Base-by-base conservation (phyloP, 2,329 filamentous ascomycete genomes). In the Aureobasidium zeae region DNA sequence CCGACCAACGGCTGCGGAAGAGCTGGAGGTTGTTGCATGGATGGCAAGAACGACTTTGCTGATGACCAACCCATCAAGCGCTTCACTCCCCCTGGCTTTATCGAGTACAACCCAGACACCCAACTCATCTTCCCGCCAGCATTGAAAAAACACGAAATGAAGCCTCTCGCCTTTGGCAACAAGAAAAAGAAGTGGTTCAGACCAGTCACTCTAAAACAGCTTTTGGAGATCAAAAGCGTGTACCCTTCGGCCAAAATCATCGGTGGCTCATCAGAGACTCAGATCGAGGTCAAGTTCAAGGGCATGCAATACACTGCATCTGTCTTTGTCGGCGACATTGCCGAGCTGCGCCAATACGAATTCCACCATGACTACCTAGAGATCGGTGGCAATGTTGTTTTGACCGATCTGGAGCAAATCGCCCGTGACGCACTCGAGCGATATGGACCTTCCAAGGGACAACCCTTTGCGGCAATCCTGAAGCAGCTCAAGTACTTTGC, bases 221-320 rank as follows among this genome's bases (percentile, higher is more conserved):
- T 98, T 12, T 73, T 96, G 12, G 83, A 94, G 58, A 94, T 98
- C 66, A 96, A 96, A 68, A 79, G 73, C 54, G 79, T 76, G 0
- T 81, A 86, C 52, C 89, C 89, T 0, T 78, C 81, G 19, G 86
- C 89, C 4, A 98, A 96, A 63, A 79, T 98, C 49, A 94, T 98
- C 49, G 89, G 87, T 37, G 91, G 91, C 49, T 94, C 87, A 60
- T 94, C 88, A 2, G 91, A 98, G 63, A 96, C 89, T 0, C 91
- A 96, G 63, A 96, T 98, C 48, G 91, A 98, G 65, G 84, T 93
- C 66, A 95, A 94, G 64, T 96, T 98, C 74, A 96, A 96, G 67
- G 86, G 82, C 1, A 77, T 94, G 70, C 76, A 87, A 54, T 96
- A 96, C 59, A 81, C 82, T 3, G 79, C 85, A 1, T 95, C 88